phyloP scores from a whole-genome alignment of 2,329 filamentous ascomycete genomes.

The Nannizziopsis arthrosporioides region DNA sequence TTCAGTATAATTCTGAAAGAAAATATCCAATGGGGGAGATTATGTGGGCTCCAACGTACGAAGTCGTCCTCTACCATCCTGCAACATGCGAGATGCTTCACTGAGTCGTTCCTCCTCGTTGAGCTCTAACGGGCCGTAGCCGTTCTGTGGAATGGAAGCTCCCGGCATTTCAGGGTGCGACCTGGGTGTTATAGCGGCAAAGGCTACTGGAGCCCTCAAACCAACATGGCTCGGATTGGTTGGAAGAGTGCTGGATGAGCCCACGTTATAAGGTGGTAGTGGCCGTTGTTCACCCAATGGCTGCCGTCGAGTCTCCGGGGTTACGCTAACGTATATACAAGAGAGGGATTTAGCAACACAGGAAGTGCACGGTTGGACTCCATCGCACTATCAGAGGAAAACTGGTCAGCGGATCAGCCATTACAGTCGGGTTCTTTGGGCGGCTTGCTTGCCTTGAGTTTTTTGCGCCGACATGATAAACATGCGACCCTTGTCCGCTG shows the following conservation, averaged over 20 bases:
- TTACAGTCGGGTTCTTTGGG: too few species aligned
- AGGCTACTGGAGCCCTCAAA: not conserved
- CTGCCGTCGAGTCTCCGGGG: not conserved
- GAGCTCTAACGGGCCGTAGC: constrained; percentile 7
- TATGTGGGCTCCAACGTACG: constrained; percentile 10
- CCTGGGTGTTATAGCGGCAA: constrained; percentile 2
- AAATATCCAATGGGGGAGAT: not conserved
- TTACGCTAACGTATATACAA: not conserved
- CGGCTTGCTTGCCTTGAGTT: constrained; percentile 5
- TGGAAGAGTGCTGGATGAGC: not conserved
- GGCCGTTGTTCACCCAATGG: constrained; percentile 1
- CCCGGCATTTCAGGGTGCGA: not conserved
- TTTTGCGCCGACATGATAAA: constrained; percentile 8
- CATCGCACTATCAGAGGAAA: constrained; percentile 5
- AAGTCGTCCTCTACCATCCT: constrained; percentile 44
- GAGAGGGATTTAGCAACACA: constrained; percentile 1
- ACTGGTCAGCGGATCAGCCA: not conserved
- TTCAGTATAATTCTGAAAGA: constrained; percentile 1
- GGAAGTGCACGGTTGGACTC: constrained; percentile 7
- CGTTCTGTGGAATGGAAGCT: not conserved
- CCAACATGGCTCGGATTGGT: not conserved
- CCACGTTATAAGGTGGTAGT: not conserved
- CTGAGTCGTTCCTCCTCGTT: constrained; percentile 17
- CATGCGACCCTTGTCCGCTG: constrained; percentile 8
- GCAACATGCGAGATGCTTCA: constrained; percentile 54